Conservation (phyloP, 2,329 filamentous ascomycete genomes). For the Colletotrichum navitas region DNA sequence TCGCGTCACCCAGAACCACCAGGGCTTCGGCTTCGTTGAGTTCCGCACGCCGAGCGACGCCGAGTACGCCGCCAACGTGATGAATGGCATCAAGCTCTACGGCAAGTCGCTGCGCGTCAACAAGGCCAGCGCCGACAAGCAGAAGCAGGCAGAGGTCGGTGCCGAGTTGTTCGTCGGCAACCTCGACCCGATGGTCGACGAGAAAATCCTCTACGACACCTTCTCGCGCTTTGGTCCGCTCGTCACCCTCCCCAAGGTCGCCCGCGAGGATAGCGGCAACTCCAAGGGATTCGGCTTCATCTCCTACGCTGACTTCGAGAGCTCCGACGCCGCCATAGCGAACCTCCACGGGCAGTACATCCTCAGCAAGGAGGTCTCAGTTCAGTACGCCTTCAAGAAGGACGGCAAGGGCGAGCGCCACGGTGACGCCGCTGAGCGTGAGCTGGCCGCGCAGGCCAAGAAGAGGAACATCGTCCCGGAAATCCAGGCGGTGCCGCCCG, state of each 20-base stretch:
- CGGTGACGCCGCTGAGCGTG: constrained; percentile 92
- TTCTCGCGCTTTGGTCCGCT: constrained; percentile 93
- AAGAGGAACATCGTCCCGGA: constrained; percentile 93
- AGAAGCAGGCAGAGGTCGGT: constrained; percentile 92
- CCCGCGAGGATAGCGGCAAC: constrained; percentile 87
- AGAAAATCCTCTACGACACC: constrained; percentile 94
- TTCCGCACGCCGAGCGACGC: constrained; percentile 96
- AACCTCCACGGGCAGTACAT: constrained; percentile 98
- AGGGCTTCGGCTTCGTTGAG: constrained; percentile 99
- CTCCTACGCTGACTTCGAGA: constrained; percentile 92
- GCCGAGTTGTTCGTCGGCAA: constrained; percentile 98
- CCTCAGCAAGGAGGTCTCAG: constrained; percentile 95
- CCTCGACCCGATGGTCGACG: constrained; percentile 92
- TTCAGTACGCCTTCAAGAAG: constrained; percentile 99
- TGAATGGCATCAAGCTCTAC: constrained; percentile 94
- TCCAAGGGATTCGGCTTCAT: constrained; percentile 98
- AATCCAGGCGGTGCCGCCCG: constrained; percentile 79
- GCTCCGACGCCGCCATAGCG: constrained; percentile 88
- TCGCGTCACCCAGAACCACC: constrained; percentile 94
- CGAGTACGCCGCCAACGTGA: constrained; percentile 95
- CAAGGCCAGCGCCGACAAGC: constrained; percentile 92
- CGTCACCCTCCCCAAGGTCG: constrained; percentile 88
- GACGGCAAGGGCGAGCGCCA: constrained; percentile 97
- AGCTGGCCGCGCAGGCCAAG: constrained; percentile 91
- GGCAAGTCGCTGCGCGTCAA: constrained; percentile 97